Evolutionary conservation across 192 early-diverging fungal genomes (phyloP), one percentile per base, ranked within the genome.

Genomic region (Chytriomyces hyalinus): DNA sequence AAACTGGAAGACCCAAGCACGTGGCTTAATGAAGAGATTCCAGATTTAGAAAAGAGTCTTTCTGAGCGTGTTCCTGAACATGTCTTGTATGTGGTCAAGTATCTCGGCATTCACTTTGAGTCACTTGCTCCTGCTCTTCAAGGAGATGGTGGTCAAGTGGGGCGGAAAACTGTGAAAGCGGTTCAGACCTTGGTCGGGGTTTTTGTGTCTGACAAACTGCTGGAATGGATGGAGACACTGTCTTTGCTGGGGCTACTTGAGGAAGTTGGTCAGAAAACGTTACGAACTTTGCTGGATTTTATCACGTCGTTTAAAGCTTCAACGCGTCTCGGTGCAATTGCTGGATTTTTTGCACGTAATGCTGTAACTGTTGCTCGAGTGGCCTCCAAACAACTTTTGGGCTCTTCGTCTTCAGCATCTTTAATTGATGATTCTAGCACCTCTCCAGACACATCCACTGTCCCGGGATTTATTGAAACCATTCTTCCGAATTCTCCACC

Each of bases 1-100:
- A 57, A 70, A 36, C 67, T 78, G 9, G 76, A 78, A 22, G 76
- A 78, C 43, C 76, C 76, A 28, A 51, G 26, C 10, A 53, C 57
- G 15, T 78, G 76, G 76, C 20, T 78, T 0, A 78, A 78, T 46
- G 26, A 70, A 20, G 76, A 78, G 66, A 70, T 78, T 26, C 76
- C 76, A 9, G 76, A 69, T 59, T 57, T 67, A 11, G 49, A 57
- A 4, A 28, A 66, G 24, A 22, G 76, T 53, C 9, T 78, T 7
- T n/a, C 9, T 24, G 65, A 53, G 26, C 15, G 59, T 17, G 61
- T 78, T 22, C 45, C 51, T 2, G 76, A 70, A 24, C 65, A 67
- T 49, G 17, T 70, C 46, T 51, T 46, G 48, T 78, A 78, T 46
- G 20, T 48, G 11, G 48, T n/a, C n/a, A 59, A 61, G 44, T 46